Base-by-base conservation (phyloP, 2,329 filamentous ascomycete genomes). In the Ambrosiella xylebori region DNA sequence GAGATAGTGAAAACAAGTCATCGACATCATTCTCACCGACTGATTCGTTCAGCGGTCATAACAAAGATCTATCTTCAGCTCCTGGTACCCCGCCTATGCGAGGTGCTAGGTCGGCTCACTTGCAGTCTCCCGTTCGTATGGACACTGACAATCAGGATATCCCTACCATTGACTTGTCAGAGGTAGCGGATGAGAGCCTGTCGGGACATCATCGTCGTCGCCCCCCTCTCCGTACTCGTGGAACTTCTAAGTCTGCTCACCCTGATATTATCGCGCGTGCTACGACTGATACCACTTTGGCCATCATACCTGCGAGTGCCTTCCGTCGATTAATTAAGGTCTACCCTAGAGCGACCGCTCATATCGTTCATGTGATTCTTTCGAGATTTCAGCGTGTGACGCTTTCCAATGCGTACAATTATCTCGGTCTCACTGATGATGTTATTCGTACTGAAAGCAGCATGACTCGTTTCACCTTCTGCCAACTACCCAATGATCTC, bases 261-360 rank as follows among this genome's bases (percentile, higher is more conserved):
- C 93, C 93, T 9, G 93, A 98, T 66, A 93, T 98, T 62, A 88
- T 98, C 63, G 93, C 91, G n/a, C 80, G 93, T 63, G 93, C 93
- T 5, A 94, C 89, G 13, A 86, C 94, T 27, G 94, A 98, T 67
- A 98, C 93, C 0, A 98, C 94, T 0, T 96, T 98, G 69, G 93
- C 93, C 5, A 94, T 98, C 62, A 98, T 98, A 59, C 94, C 94
- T 1, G 93, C 93, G 0, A 95, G 89, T 67, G 94, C 93, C 2
- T 98, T 98, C 65, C 82, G 89, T 57, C 83, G 94, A 7, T 74
- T 98, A 56, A 98, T 95, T 55, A 82, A 88, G 66, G 84, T 96
- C 27, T 98, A 97, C 65, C 93, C 93, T 8, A 95, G 94, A 71
- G 90, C 94, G 8, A 96, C 93, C 1, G 85, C 93, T 1, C 94